phyloP scores from a whole-genome alignment of 78 protist genomes.

The Dictyostelium brefeldianum region DNA sequence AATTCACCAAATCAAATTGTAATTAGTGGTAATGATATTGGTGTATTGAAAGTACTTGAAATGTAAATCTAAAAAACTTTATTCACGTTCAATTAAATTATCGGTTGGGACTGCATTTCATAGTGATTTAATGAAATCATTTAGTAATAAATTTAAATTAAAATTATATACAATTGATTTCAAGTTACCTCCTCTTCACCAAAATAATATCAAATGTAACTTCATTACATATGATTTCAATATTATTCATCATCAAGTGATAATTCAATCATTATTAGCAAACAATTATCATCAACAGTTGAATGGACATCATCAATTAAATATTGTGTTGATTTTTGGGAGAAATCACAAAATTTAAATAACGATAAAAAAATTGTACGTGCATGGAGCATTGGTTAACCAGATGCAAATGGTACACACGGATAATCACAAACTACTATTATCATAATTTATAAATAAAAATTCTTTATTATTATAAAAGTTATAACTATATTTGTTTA shows the following conservation, averaged over 20 bases:
- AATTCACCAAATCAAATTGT: constrained; percentile 69
- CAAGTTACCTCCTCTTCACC: background rate
- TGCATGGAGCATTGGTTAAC: no score
- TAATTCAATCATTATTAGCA: constrained; percentile 18
- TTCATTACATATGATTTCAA: background rate
- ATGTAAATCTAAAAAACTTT: constrained; percentile 4
- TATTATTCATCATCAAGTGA: background rate
- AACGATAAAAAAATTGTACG: no score
- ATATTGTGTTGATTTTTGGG: constrained; percentile 55
- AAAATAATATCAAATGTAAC: constrained; percentile 61
- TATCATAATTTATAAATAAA: background rate
- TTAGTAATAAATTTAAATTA: constrained; percentile 4
- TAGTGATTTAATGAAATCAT: constrained; percentile 26
- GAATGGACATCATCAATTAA: constrained; percentile 39
- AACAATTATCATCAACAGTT: constrained; percentile 38
- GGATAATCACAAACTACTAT: no score
- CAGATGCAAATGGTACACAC: no score
- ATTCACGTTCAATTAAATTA: constrained; percentile 22
- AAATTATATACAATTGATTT: background rate
- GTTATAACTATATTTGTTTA: background rate
- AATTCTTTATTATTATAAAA: background rate
- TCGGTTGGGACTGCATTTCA: constrained; percentile 64
- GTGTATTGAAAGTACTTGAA: constrained; percentile 14
- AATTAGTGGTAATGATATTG: constrained; percentile 61
- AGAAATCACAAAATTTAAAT: background rate